Conservation (phyloP, 352 stramenopile species). For the Phytophthora constricta region DNA sequence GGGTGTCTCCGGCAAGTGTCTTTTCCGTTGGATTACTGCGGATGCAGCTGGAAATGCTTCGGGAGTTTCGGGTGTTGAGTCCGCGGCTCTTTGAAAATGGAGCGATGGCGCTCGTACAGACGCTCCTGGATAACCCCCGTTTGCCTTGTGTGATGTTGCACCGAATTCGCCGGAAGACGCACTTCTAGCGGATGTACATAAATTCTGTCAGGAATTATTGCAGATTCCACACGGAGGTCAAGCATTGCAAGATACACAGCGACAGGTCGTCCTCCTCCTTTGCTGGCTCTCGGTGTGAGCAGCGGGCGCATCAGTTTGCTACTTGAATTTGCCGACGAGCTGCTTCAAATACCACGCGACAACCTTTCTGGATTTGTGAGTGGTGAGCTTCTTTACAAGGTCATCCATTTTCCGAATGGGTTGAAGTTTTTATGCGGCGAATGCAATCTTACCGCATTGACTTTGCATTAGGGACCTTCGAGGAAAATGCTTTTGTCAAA, state of each 20-base stretch:
- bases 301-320: constrained; percentile 58
- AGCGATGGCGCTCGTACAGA: constrained; percentile 55
- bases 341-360: constrained; percentile 28
- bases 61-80: constrained; percentile 49
- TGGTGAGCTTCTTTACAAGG: constrained; percentile 18
- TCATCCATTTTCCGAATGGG: constrained; percentile 46
- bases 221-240: constrained; percentile 9
- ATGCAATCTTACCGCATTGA: constrained; percentile 66
- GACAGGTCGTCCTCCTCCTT: constrained; percentile 49
- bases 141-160: constrained; percentile 43
- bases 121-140: constrained; percentile 63
- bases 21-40: constrained; percentile 66
- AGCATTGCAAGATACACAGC: constrained; percentile 26
- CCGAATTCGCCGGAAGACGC: constrained; percentile 38
- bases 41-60: constrained; percentile 75
- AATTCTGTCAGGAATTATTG: constrained; percentile 58
- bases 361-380: not conserved
- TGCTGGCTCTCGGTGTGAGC: constrained; percentile 63
- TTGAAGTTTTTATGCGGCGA: constrained; percentile 43
- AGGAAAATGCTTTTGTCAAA: constrained; percentile 48
- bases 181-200: constrained; percentile 50
- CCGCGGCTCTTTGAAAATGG: constrained; percentile 62
- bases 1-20: constrained; percentile 36
- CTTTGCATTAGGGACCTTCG: constrained; percentile 58
- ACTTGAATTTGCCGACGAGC: constrained; percentile 53